Evolutionary conservation across 805 yeast species (phyloP).

Genomic region (Candida montana): DNA sequence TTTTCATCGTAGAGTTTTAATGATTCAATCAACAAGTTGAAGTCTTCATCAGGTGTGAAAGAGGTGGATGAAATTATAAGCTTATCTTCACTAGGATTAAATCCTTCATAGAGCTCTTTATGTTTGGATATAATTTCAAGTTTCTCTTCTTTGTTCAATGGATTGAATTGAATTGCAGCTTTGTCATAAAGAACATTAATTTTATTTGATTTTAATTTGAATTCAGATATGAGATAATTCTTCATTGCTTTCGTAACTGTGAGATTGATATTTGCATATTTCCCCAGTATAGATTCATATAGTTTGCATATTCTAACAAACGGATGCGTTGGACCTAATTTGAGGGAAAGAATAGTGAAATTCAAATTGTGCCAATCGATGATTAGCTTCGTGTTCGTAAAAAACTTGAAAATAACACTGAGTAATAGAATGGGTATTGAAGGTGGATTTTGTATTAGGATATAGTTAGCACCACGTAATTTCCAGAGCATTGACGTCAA

Average conservation of each 20-base stretch:
- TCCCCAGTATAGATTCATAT: slow-evolving; percentile 62
- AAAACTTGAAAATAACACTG: slow-evolving; percentile 46
- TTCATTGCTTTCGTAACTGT: slow-evolving; percentile 80
- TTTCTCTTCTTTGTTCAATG: slow-evolving; percentile 32
- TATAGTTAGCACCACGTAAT: slow-evolving; percentile 57
- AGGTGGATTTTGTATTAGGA: slow-evolving; percentile 90
- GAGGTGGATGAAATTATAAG: slow-evolving; percentile 86
- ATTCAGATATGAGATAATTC: slow-evolving; percentile 47
- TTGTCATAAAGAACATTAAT: slow-evolving; percentile 77
- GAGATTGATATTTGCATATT: slow-evolving; percentile 62
- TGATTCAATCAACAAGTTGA: slow-evolving; percentile 62
- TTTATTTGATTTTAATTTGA: slow-evolving; percentile 43
- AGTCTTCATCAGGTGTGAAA: slow-evolving; percentile 94
- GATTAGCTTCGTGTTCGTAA: slow-evolving; percentile 56
- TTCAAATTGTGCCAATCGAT: slow-evolving; percentile 98
- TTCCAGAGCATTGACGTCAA: slow-evolving; percentile 45
- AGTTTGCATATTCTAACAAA: slow-evolving; percentile 52
- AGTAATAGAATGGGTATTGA: slow-evolving; percentile 75
- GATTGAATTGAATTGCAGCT: slow-evolving; percentile 66
- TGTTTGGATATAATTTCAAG: slow-evolving; percentile 31
- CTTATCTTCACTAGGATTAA: slow-evolving; percentile 40
- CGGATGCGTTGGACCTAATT: slow-evolving; percentile 47
- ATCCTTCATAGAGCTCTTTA: slow-evolving; percentile 29
- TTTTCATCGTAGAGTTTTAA: slow-evolving; percentile 43
- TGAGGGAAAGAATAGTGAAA: slow-evolving; percentile 70